Conservation (phyloP, 192 early-diverging fungal genomes). For the Obelidium mucronatum region DNA sequence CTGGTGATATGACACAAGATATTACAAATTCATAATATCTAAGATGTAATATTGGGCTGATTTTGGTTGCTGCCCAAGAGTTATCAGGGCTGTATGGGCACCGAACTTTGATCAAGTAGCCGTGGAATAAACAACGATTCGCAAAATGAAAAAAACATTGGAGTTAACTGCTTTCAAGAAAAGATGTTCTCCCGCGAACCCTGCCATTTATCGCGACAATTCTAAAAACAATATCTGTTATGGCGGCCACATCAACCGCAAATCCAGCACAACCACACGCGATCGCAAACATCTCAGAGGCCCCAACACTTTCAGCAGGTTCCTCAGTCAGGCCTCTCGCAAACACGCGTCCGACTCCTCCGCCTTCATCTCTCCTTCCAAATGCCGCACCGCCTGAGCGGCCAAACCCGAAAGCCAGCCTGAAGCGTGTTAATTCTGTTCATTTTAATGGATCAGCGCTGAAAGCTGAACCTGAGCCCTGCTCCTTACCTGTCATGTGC, state of each 20-base stretch:
- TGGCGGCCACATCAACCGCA: neutral
- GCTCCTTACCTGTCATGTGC: neutral
- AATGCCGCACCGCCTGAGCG: neutral
- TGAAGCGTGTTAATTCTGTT: no score
- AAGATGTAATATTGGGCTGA: no score
- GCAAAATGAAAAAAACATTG: neutral
- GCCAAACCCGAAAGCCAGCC: no score
- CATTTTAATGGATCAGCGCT: neutral
- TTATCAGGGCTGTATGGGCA: no score
- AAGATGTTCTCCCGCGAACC: neutral
- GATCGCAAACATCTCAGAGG: no score
- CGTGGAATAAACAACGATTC: neutral
- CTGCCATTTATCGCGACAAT: neutral
- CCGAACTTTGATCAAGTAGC: neutral
- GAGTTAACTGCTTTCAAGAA: neutral
- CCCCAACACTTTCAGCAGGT: no score
- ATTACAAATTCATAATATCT: neutral
- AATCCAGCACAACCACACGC: neutral
- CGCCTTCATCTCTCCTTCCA: neutral
- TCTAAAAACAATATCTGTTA: neutral
- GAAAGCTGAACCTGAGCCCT: neutral
- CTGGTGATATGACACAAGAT: neutral
- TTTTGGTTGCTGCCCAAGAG: no score
- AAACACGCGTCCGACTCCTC: neutral
- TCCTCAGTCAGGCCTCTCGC: neutral